Percentiles rank a stretch among this genome's conserved stretches.
These are phyloP conservation scores for Phytophthora sp. DNA, from an alignment of 352 stramenopile genomes.

Conservation along the genomic window DNA sequence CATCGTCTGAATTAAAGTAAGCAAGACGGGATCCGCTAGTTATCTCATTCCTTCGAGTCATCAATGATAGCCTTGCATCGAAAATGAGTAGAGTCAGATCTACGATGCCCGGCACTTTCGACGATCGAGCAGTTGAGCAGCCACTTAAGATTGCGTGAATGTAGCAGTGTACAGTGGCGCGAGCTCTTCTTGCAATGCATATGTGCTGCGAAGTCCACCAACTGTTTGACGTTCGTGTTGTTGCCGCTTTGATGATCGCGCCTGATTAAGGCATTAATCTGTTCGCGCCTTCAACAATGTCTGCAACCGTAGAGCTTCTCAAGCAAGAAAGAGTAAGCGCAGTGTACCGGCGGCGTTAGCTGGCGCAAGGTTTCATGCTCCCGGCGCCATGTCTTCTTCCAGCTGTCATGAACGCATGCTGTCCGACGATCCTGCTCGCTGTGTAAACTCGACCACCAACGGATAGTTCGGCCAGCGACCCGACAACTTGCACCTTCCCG, in stretches of 20 bases:
- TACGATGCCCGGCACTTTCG: too few relatives aligned
- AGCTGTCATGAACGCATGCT: slow-evolving; percentile 12
- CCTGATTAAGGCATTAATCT: slow-evolving; percentile 22
- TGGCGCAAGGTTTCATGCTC: slow-evolving; percentile 11
- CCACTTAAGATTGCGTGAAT: too few relatives aligned
- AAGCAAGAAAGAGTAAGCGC: slow-evolving; percentile 11
- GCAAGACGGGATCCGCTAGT: too few relatives aligned
- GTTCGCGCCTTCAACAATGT: slow-evolving; percentile 11
- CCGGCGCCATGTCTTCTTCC: slow-evolving; percentile 17
- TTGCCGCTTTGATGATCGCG: slow-evolving; percentile 14
- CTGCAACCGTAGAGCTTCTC: too few relatives aligned
- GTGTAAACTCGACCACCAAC: slow-evolving; percentile 6
- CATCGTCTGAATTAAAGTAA: too few relatives aligned
- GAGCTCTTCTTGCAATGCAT: slow-evolving; percentile 12
- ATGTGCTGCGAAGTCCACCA: slow-evolving; percentile 14
- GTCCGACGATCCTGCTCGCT: too few relatives aligned
- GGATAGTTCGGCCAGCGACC: slow-evolving; percentile 9
- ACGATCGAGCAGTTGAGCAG: too few relatives aligned
- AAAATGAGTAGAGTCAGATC: too few relatives aligned
- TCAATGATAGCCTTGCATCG: too few relatives aligned
- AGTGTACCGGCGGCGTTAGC: slow-evolving; percentile 8
- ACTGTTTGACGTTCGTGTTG: slow-evolving; percentile 19
- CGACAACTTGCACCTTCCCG: slow-evolving; percentile 25
- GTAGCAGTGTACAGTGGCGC: too few relatives aligned
- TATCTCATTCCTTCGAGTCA: too few relatives aligned